Percentiles rank a stretch among this genome's conserved stretches.
Conservation (phyloP, 345 rosid species). For the Salix dunnii region DNA sequence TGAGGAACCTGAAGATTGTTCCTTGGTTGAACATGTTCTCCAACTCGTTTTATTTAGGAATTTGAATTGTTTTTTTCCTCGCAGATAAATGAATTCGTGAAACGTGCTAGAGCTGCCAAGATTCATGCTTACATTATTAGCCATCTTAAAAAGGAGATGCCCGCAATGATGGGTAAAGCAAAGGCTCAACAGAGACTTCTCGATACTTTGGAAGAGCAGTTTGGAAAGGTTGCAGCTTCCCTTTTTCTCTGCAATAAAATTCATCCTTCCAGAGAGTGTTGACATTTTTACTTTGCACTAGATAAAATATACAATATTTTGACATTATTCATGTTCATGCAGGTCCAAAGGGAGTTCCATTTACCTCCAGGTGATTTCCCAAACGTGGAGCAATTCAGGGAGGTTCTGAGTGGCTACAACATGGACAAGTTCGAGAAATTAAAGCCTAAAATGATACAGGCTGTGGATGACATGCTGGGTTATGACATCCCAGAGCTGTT, state of each 20-base stretch:
- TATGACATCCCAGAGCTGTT: conserved; percentile 82
- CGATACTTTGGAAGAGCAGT: conserved; percentile 72
- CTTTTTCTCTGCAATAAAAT: not conserved
- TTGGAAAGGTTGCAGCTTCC: conserved; percentile 54
- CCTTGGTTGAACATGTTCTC: not conserved
- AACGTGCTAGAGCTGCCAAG: conserved; percentile 93
- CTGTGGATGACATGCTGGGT: conserved; percentile 88
- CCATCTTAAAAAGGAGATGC: conserved; percentile 93
- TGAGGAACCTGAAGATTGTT: no score
- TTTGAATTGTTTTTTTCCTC: not conserved
- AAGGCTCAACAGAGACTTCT: conserved; percentile 78
- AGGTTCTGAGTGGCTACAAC: conserved; percentile 68
- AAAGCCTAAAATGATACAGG: conserved; percentile 84
- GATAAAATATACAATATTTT: no score
- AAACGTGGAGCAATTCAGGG: conserved; percentile 72
- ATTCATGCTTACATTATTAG: conserved; percentile 87
- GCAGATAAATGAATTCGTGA: conserved; percentile 92
- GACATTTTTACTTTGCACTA: not conserved
- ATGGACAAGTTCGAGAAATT: conserved; percentile 84
- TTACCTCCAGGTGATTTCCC: conserved; percentile 92
- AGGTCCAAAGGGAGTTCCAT: conserved; percentile 88
- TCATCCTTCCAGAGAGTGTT: not conserved
- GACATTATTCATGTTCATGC: conserved; percentile 2
- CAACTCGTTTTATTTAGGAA: not conserved
- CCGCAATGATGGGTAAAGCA: conserved; percentile 86